These are phyloP conservation scores for Inosperma sp. DNA, from an alignment of 768 basidiomycete genomes.

Conservation along the genomic window DNA sequence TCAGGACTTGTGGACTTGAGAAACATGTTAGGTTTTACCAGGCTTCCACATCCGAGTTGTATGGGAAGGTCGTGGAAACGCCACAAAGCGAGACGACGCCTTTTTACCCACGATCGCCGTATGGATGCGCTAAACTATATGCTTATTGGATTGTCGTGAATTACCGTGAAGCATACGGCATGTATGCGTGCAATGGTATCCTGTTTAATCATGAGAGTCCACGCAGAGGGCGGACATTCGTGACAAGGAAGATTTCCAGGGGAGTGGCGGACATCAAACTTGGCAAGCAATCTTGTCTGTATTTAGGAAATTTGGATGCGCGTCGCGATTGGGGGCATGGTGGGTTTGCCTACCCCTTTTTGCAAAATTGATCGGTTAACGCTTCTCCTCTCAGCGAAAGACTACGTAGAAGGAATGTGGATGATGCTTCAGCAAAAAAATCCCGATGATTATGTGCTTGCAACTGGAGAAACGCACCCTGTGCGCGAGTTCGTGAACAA, in stretches of 20 bases:
- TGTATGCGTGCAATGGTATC: slow-evolving; percentile 96
- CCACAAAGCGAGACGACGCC: slow-evolving; percentile 96
- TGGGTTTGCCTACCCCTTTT: slow-evolving; percentile 31
- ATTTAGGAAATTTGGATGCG: slow-evolving; percentile 92
- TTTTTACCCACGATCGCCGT: slow-evolving; percentile 97
- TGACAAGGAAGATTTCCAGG: slow-evolving; percentile 12
- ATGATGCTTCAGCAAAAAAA: slow-evolving; percentile 83
- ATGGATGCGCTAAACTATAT: slow-evolving; percentile 93
- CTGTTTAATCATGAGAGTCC: slow-evolving; percentile 99
- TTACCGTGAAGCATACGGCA: slow-evolving; percentile 92
- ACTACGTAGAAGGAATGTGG: slow-evolving; percentile 99
- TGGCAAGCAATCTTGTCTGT: slow-evolving; percentile 86
- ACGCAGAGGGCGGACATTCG: slow-evolving; percentile 55
- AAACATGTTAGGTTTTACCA: slow-evolving; percentile 95
- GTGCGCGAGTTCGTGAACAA: slow-evolving; percentile 93
- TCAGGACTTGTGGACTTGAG: slow-evolving; percentile 92
- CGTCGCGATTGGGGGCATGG: slow-evolving; percentile 98
- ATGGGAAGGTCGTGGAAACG: slow-evolving; percentile 94
- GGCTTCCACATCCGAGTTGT: slow-evolving; percentile 94
- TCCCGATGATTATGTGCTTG: slow-evolving; percentile 89
- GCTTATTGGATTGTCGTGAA: slow-evolving; percentile 89
- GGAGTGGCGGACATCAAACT: slow-evolving; percentile 68
- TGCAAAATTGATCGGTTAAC: neutral
- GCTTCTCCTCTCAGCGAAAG: slow-evolving; percentile 49
- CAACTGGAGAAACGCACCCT: slow-evolving; percentile 92